Evolutionary conservation across 2,329 filamentous ascomycete genomes (phyloP).

Genomic region (Neofusicoccum parvum): DNA sequence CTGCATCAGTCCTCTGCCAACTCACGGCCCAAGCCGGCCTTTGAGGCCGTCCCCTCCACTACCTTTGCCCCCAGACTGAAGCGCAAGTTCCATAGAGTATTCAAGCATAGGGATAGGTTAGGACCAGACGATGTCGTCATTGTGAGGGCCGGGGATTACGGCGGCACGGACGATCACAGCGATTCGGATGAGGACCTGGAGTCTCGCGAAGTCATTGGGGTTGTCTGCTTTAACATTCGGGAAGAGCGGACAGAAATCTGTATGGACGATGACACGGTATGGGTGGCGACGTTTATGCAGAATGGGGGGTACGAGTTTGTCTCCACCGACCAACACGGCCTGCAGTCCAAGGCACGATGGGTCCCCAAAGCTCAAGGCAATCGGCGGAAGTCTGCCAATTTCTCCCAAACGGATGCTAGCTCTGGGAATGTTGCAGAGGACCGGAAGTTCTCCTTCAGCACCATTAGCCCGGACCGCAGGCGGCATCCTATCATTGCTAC

Average conservation of each 20-base stretch:
- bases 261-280: conserved; percentile 52
- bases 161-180: conserved; percentile 46
- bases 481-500: conserved; percentile 75
- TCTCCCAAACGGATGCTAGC: conserved; percentile 26
- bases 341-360: conserved; percentile 68
- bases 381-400: conserved; percentile 29
- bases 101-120: conserved; percentile 64
- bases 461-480: conserved; percentile 68
- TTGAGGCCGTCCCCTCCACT: conserved; percentile 74
- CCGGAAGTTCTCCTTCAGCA: conserved; percentile 73
- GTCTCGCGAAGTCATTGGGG: conserved; percentile 63
- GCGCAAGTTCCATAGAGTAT: conserved; percentile 61
- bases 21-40: conserved; percentile 64
- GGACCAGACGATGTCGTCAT: conserved; percentile 71
- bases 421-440: conserved; percentile 32
- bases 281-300: conserved; percentile 46
- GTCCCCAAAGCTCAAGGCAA: conserved; percentile 52
- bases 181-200: conserved; percentile 51
- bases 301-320: conserved; percentile 60
- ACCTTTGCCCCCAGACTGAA: conserved; percentile 53
- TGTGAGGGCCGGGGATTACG: conserved; percentile 70
- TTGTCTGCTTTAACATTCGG: conserved; percentile 65
- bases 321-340: conserved; percentile 60
- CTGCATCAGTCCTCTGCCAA: conserved; percentile 66
- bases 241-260: conserved; percentile 69